phyloP scores from a whole-genome alignment of 371 early-diverging fungal genomes.

The Mycotypha africana region DNA sequence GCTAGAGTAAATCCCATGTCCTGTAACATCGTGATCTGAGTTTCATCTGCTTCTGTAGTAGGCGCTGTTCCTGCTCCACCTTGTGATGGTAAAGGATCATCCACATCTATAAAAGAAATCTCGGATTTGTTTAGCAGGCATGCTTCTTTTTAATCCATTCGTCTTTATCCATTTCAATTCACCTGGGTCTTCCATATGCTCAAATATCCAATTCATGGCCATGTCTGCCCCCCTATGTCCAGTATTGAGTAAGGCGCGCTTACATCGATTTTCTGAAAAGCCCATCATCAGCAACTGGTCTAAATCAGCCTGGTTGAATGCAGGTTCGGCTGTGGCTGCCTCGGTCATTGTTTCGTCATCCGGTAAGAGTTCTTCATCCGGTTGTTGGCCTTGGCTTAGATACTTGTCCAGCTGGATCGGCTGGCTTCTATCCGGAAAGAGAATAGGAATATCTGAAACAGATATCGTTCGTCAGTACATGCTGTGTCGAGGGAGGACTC shows the following conservation, averaged over 20 bases:
- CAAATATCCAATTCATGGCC: constrained; percentile 93
- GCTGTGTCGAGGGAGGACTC: constrained; percentile 6
- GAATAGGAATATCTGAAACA: constrained; percentile 59
- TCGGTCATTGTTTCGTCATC: constrained; percentile 46
- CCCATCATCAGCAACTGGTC: constrained; percentile 86
- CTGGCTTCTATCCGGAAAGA: constrained; percentile 49
- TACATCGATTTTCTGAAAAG: constrained; percentile 79
- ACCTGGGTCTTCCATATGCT: constrained; percentile 93
- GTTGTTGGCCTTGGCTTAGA: constrained; percentile 60
- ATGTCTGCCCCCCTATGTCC: constrained; percentile 79
- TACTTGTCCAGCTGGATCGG: constrained; percentile 57
- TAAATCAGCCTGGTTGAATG: constrained; percentile 60
- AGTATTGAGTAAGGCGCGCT: constrained; percentile 75
- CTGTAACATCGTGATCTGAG: constrained; percentile 55
- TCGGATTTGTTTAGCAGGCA: too few species aligned
- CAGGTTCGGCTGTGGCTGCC: constrained; percentile 25
- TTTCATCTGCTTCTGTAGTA: constrained; percentile 11
- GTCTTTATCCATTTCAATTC: not conserved
- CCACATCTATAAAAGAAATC: constrained; percentile 24
- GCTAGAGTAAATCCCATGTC: constrained; percentile 89
- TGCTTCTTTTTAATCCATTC: not conserved
- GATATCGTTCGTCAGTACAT: too few species aligned
- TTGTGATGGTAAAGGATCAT: constrained; percentile 30
- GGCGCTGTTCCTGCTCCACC: not conserved
- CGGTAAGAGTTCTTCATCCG: constrained; percentile 70